Base-by-base conservation (phyloP, 2,329 filamentous ascomycete species). In the Ophiostoma perfectum region DNA sequence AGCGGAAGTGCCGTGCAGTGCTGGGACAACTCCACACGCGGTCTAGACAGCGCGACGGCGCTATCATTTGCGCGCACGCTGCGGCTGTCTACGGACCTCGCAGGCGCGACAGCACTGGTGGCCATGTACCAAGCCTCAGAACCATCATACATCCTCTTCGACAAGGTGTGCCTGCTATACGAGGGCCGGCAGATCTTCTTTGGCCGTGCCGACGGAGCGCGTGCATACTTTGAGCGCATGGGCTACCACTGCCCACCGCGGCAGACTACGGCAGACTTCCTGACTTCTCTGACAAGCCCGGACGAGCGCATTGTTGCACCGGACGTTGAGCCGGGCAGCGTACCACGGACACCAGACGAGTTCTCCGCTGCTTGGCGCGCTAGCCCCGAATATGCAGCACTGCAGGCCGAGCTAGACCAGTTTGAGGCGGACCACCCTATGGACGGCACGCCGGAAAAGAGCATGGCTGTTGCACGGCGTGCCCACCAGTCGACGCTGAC, bases 91-190 rank as follows among this genome's bases (percentile, higher is more conserved):
- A 92, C 90, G 0, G 86, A 90, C 70, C 85, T 90, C 75, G 83
- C 84, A 0, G 78, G 85, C 52, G 73, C 77, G 3, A 90, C 88
- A 0, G 86, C 85, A 0, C 77, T 84, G 9, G 86, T 90, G 2
- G 85, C 88, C 3, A 80, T 90, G 2, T 90, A 90, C 70, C 88
- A 90, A 74, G 88, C 88, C 0, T 85, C 86, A 2, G 87, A 90
- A 70, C 84, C 81, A 1, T 84, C 90, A 38, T 89, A 87, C 73
- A 79, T 62, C 49, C 66, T 68, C 1, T 90, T 91, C 78, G 90
- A 92, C 76, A 92, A 92, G 76, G 89, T 92, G 0, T 77, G 91
- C 62, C 84, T 93, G n/a, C 89, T 93, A 64, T 88, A 91, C 70
- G 80, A 84, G 68, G 88, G 89, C 0, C 83, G 84, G 4, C 86